Conservation (phyloP, 441 rosid species). For the Pelargonium citronellum region DNA sequence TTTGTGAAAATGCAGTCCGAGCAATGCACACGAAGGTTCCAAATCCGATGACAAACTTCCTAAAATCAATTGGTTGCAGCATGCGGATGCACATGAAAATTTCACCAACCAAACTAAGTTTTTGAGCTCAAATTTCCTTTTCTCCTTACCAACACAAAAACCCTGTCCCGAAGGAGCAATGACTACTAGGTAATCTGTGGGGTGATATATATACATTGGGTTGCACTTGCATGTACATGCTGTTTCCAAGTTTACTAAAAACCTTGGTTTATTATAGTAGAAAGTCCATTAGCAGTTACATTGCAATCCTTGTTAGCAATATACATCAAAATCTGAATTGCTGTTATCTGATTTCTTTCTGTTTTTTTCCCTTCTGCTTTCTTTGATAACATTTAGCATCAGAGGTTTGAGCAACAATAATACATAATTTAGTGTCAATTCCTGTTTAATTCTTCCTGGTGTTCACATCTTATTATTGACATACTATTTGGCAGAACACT, state of each 20-base stretch:
- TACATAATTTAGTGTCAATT: no score
- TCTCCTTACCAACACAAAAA: constrained; percentile 57
- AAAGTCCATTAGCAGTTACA: background rate
- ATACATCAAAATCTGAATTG: background rate
- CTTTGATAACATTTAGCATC: no score
- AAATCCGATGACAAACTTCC: constrained; percentile 42
- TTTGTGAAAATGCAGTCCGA: constrained; percentile 33
- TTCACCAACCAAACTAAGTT: constrained; percentile 38
- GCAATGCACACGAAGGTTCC: constrained; percentile 34
- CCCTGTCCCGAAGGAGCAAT: constrained; percentile 39
- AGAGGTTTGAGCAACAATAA: no score
- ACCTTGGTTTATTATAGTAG: background rate
- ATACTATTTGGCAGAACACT: background rate
- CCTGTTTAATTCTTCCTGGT: no score
- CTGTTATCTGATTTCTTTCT: background rate
- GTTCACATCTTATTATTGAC: no score
- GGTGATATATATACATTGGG: background rate
- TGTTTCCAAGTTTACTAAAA: background rate
- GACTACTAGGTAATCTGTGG: constrained; percentile 40
- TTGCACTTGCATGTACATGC: background rate
- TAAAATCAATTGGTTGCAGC: constrained; percentile 64
- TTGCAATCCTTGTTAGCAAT: background rate
- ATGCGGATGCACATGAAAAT: constrained; percentile 38
- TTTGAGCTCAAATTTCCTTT: constrained; percentile 59
- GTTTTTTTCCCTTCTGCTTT: background rate